Conservation (phyloP, 2,329 filamentous ascomycete genomes). For the Aphanocladium album region DNA sequence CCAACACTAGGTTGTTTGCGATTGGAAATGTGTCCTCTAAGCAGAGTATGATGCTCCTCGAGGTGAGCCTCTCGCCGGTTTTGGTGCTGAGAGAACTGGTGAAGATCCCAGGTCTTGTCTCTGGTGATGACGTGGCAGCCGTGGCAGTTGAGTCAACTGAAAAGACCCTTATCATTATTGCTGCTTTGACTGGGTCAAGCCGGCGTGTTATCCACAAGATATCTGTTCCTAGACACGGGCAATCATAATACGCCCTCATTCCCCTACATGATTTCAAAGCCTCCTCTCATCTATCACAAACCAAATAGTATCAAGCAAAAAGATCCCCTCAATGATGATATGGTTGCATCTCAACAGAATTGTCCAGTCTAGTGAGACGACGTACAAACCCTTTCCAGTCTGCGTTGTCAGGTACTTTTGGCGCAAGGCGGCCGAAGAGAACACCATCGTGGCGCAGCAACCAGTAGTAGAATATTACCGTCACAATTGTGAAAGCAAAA, state of each 20-base stretch:
- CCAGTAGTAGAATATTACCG: slow-evolving; percentile 27
- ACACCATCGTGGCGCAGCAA: slow-evolving; percentile 21
- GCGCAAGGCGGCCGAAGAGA: slow-evolving; percentile 20
- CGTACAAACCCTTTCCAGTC: slow-evolving; percentile 15
- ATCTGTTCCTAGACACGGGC: background rate
- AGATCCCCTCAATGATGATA: background rate
- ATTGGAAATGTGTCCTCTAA: slow-evolving; percentile 19
- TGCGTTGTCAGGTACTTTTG: slow-evolving; percentile 15
- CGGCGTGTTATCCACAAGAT: slow-evolving; percentile 20
- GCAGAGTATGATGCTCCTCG: slow-evolving; percentile 21
- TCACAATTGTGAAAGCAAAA: slow-evolving; percentile 25
- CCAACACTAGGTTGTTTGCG: slow-evolving; percentile 21
- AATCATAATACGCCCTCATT: too few species aligned
- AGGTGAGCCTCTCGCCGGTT: slow-evolving; percentile 17
- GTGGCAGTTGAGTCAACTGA: slow-evolving; percentile 3
- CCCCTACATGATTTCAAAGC: too few species aligned
- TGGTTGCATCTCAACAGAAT: background rate
- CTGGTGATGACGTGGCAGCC: slow-evolving; percentile 15
- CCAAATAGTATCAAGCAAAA: background rate
- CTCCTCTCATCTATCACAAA: too few species aligned
- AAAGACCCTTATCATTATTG: slow-evolving; percentile 19
- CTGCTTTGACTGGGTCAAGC: slow-evolving; percentile 19
- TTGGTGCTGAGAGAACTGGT: slow-evolving; percentile 15
- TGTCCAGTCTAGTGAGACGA: background rate
- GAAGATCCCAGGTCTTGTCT: slow-evolving; percentile 15